Conservation (phyloP, 2,329 filamentous ascomycete genomes). For the Neofusicoccum ribis region DNA sequence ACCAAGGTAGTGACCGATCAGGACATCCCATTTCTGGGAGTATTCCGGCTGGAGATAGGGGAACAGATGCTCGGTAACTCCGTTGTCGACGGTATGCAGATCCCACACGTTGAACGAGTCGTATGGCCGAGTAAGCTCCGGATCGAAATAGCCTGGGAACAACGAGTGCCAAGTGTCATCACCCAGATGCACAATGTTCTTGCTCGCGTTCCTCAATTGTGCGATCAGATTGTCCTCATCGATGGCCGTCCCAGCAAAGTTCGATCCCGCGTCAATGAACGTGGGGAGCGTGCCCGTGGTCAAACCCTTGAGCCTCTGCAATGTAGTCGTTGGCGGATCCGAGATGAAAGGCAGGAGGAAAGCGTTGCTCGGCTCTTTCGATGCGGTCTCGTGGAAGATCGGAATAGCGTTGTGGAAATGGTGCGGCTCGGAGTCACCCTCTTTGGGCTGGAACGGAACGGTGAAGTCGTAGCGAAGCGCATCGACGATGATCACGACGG, state of each 20-base stretch:
- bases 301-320: slow-evolving; percentile 88
- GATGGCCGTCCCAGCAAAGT: slow-evolving; percentile 92
- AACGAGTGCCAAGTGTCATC: slow-evolving; percentile 96
- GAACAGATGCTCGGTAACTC: slow-evolving; percentile 86
- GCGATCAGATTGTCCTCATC: slow-evolving; percentile 82
- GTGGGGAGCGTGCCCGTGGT: slow-evolving; percentile 95
- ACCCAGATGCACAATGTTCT: slow-evolving; percentile 88
- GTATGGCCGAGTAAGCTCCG: slow-evolving; percentile 81
- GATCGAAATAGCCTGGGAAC: slow-evolving; percentile 91
- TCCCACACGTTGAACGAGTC: slow-evolving; percentile 99
- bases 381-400: slow-evolving; percentile 79
- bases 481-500: slow-evolving; percentile 87
- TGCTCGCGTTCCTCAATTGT: slow-evolving; percentile 64
- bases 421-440: slow-evolving; percentile 51
- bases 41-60: slow-evolving; percentile 71
- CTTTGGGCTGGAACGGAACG: slow-evolving; percentile 66
- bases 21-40: slow-evolving; percentile 80
- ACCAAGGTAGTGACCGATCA: slow-evolving; percentile 90
- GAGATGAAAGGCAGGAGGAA: slow-evolving; percentile 94
- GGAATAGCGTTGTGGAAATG: slow-evolving; percentile 87
- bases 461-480: slow-evolving; percentile 97
- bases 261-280: slow-evolving; percentile 90
- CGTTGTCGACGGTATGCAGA: slow-evolving; percentile 93
- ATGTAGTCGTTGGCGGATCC: slow-evolving; percentile 89
- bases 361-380: slow-evolving; percentile 73